Percentiles rank a stretch among this genome's conserved stretches.
Evolutionary conservation across 1,284 basidiomycete genomes (phyloP).

Genomic region (Malassezia japonica): DNA sequence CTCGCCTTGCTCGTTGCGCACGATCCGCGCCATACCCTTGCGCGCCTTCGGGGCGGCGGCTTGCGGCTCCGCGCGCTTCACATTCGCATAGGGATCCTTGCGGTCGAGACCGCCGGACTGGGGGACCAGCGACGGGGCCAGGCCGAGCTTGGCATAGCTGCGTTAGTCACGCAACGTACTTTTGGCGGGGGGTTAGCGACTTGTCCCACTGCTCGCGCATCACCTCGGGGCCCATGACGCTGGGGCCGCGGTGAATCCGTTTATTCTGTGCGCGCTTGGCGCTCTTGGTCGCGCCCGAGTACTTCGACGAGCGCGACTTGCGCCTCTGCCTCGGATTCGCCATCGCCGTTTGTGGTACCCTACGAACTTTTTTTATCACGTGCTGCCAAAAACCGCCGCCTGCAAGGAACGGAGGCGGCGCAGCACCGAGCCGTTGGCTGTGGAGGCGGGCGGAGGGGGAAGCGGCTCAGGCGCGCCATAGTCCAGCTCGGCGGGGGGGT

Average conservation of each 20-base stretch:
- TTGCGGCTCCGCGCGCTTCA: not conserved
- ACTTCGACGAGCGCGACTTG: slow-evolving; percentile 60
- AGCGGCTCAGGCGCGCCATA: slow-evolving; percentile 1
- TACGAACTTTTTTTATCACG: slow-evolving; percentile 1
- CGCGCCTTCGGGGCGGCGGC: slow-evolving; percentile 21
- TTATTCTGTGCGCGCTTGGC: slow-evolving; percentile 65
- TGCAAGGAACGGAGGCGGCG: not conserved
- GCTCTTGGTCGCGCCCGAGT: slow-evolving; percentile 54
- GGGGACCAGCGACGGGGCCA: slow-evolving; percentile 52
- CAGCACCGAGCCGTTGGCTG: not conserved
- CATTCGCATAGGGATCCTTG: slow-evolving; percentile 14
- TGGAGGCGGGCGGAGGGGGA: not conserved
- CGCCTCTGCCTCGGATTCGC: slow-evolving; percentile 82
- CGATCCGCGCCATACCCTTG: slow-evolving; percentile 72
- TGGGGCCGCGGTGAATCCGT: slow-evolving; percentile 52
- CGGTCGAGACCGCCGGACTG: slow-evolving; percentile 26
- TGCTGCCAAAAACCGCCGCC: not conserved
- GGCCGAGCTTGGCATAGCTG: slow-evolving; percentile 70
- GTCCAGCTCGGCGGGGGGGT: not conserved
- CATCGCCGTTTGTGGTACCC: slow-evolving; percentile 54
- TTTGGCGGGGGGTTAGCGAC: slow-evolving; percentile 80
- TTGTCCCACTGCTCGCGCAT: slow-evolving; percentile 81
- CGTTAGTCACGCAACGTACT: slow-evolving; percentile 55
- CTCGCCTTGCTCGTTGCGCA: slow-evolving; percentile 72
- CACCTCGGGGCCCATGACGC: slow-evolving; percentile 70